Conservation (phyloP, 2,329 filamentous ascomycete genomes). For the Septoria petroselini region DNA sequence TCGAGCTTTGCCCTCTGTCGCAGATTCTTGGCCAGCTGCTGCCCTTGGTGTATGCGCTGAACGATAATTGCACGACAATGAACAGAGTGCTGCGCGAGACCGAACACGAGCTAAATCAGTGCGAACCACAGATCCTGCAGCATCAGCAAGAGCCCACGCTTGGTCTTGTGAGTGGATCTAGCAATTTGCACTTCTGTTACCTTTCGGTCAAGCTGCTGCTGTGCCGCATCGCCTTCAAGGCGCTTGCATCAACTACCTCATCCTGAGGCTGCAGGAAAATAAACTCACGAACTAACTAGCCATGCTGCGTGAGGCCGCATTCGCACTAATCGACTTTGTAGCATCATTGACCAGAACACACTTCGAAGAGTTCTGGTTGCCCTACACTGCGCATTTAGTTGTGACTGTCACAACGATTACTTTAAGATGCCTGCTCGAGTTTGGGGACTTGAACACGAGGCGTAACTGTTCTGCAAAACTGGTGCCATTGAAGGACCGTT, state of each 20-base stretch:
- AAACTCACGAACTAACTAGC: slow-evolving; percentile 40
- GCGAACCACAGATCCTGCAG: slow-evolving; percentile 37
- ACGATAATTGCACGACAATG: slow-evolving; percentile 33
- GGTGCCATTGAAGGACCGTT: slow-evolving; percentile 7
- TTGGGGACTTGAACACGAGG: slow-evolving; percentile 47
- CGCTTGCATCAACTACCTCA: slow-evolving; percentile 27
- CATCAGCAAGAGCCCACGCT: slow-evolving; percentile 3
- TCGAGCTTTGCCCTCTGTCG: slow-evolving; percentile 52
- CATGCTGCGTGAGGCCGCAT: slow-evolving; percentile 51
- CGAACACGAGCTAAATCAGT: slow-evolving; percentile 37
- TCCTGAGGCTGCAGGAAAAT: slow-evolving; percentile 27
- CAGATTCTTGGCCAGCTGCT: slow-evolving; percentile 42
- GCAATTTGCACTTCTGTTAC: slow-evolving; percentile 43
- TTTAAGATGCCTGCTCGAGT: slow-evolving; percentile 52
- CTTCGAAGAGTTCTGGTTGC: slow-evolving; percentile 54
- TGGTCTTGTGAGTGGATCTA: slow-evolving; percentile 24
- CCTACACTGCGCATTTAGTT: slow-evolving; percentile 52
- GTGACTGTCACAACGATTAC: slow-evolving; percentile 55
- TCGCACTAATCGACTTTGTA: slow-evolving; percentile 51
- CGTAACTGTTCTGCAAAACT: slow-evolving; percentile 45
- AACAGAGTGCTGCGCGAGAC: slow-evolving; percentile 34
- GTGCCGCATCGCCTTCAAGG: slow-evolving; percentile 36
- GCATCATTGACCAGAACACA: slow-evolving; percentile 47
- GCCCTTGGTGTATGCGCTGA: slow-evolving; percentile 41
- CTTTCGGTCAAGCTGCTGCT: slow-evolving; percentile 42